Evolutionary conservation across 257 asterid species (phyloP).

Genomic region (Scutellaria barbata): DNA sequence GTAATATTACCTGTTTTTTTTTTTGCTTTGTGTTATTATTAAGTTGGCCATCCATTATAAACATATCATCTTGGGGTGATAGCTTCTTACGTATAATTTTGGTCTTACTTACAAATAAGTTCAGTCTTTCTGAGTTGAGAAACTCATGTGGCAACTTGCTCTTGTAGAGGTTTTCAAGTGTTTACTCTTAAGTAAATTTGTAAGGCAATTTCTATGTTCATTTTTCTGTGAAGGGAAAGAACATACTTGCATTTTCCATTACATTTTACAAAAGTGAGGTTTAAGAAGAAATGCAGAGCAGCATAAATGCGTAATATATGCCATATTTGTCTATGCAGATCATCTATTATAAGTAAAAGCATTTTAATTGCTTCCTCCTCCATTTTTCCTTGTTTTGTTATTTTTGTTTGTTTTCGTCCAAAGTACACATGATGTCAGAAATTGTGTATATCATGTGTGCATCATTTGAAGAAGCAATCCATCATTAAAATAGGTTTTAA

Average conservation of each 20-base stretch:
- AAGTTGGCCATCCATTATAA: conserved; percentile 13
- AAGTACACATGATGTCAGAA: neutral
- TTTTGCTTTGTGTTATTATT: conserved; percentile 16
- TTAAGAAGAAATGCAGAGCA: neutral
- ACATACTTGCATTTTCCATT: neutral
- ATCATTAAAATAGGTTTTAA: neutral
- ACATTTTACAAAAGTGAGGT: neutral
- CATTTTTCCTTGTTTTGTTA: neutral
- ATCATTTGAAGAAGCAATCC: neutral
- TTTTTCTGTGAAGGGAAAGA: neutral
- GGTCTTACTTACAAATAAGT: neutral
- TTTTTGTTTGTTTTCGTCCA: neutral
- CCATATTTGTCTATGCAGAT: conserved; percentile 2
- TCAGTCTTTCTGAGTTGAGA: conserved; percentile 23
- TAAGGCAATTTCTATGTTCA: neutral
- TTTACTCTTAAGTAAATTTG: neutral
- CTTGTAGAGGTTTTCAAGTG: neutral
- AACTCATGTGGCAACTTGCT: conserved; percentile 3
- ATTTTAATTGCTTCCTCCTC: neutral
- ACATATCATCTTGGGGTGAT: conserved; percentile 4
- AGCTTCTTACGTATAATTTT: conserved; percentile 1
- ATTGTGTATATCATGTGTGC: neutral
- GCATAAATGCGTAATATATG: conserved; percentile 3
- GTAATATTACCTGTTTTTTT: conserved; percentile 46
- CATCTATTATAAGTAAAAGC: neutral